phyloP scores from a whole-genome alignment of 306 rosid genomes.

The Senna tora region DNA sequence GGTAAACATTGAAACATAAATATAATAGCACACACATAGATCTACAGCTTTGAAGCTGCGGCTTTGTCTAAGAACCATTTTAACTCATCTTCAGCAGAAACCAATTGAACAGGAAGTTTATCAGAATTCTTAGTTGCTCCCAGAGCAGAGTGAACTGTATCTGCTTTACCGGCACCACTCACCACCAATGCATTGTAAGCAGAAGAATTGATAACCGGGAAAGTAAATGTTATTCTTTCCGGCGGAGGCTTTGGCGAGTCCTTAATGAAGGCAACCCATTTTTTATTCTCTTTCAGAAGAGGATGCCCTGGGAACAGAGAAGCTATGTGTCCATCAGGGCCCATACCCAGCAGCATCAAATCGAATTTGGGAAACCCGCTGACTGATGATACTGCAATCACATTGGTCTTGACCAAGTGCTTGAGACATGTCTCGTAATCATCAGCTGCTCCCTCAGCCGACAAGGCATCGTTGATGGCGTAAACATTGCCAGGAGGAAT shows the following conservation, averaged over 20 bases:
- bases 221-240: slow-evolving; percentile 84
- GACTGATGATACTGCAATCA: slow-evolving; percentile 53
- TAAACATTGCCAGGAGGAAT: slow-evolving; percentile 67
- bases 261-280: slow-evolving; percentile 79
- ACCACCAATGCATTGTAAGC: slow-evolving; percentile 71
- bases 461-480: slow-evolving; percentile 77
- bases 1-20: slow-evolving; percentile 20
- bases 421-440: slow-evolving; percentile 79
- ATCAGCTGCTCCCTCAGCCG: slow-evolving; percentile 93
- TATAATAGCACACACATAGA: slow-evolving; percentile 13
- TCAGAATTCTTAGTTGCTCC: slow-evolving; percentile 47
- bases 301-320: slow-evolving; percentile 95
- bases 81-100: slow-evolving; percentile 77
- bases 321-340: slow-evolving; percentile 99
- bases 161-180: slow-evolving; percentile 73
- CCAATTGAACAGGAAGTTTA: slow-evolving; percentile 73
- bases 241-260: slow-evolving; percentile 98
- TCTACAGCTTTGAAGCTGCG: slow-evolving; percentile 88
- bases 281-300: slow-evolving; percentile 71
- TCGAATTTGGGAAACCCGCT: slow-evolving; percentile 89
- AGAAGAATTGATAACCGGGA: slow-evolving; percentile 84
- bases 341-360: slow-evolving; percentile 94
- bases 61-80: slow-evolving; percentile 88
- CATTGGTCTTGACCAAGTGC: slow-evolving; percentile 55
- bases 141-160: slow-evolving; percentile 66